Percentiles rank a stretch among this genome's conserved stretches.
These are phyloP conservation scores for Cryphonectria nitschkei DNA, from an alignment of 2,329 filamentous ascomycete species.

Conservation along the genomic window DNA sequence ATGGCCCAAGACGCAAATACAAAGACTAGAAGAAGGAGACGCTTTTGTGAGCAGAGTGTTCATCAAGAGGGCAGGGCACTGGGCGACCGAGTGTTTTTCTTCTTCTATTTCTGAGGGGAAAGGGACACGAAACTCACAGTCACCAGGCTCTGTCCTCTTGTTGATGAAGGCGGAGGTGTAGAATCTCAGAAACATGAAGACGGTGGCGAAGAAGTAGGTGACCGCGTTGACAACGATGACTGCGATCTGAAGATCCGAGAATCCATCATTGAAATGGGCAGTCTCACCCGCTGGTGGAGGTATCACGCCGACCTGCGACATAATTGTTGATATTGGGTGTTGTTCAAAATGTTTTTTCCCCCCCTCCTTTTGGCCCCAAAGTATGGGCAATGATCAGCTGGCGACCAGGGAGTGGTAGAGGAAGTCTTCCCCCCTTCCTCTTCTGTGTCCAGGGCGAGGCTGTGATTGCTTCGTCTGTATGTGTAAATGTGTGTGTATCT, in stretches of 20 bases:
- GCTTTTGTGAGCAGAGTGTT: not conserved
- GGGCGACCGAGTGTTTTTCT: too few species aligned
- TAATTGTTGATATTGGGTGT: not conserved
- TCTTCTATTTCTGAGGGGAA: too few species aligned
- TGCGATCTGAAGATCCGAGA: not conserved
- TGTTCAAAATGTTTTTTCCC: too few species aligned
- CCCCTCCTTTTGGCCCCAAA: too few species aligned
- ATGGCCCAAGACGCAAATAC: not conserved
- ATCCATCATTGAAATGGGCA: not conserved
- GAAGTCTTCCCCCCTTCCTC: too few species aligned
- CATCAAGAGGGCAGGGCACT: not conserved
- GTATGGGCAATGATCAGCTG: too few species aligned
- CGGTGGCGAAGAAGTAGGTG: not conserved
- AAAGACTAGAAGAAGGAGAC: not conserved
- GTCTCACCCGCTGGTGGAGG: not conserved
- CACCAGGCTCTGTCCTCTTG: not conserved
- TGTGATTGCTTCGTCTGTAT: too few species aligned
- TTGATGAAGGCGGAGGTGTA: not conserved
- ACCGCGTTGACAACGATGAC: not conserved
- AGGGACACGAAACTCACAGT: not conserved
- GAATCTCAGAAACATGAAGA: not conserved
- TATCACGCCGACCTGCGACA: not conserved
- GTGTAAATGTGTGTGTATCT: too few species aligned
- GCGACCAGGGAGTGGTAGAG: too few species aligned
- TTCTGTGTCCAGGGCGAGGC: too few species aligned